Percentiles rank a stretch among this genome's conserved stretches.
Conservation (phyloP, 352 stramenopile genomes). For the Phytopythium boreale region DNA sequence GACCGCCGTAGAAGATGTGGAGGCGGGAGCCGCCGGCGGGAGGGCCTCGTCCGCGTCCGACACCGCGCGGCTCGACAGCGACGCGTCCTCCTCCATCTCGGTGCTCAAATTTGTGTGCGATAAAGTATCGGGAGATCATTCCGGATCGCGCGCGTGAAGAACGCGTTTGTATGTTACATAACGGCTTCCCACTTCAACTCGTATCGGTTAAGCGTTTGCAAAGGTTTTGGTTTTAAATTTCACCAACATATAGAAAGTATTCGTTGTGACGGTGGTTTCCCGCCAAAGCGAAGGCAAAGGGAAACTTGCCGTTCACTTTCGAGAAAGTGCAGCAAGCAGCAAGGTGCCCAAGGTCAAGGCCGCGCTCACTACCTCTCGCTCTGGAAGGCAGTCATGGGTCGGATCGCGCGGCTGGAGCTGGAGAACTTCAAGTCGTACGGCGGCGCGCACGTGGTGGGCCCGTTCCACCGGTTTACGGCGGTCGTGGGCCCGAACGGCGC, state of each 20-base stretch:
- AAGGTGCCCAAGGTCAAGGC: neutral
- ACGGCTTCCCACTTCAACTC: neutral
- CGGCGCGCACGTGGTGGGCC: slow-evolving; percentile 91
- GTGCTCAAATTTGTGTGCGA: neutral
- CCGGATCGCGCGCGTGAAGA: neutral
- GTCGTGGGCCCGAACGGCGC: slow-evolving; percentile 98
- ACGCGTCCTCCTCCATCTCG: neutral
- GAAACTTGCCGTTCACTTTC: too few species aligned
- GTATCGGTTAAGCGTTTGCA: neutral
- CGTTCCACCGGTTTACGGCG: slow-evolving; percentile 97
- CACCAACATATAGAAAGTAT: too few species aligned
- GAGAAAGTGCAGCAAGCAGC: neutral
- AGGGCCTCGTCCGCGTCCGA: neutral
- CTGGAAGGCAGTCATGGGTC: slow-evolving; percentile 55
- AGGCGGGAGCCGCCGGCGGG: neutral
- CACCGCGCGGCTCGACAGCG: neutral
- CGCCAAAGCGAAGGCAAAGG: too few species aligned
- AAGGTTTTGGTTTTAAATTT: too few species aligned
- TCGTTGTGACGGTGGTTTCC: too few species aligned
- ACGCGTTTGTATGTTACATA: neutral
- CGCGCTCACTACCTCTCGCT: too few species aligned
- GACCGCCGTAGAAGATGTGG: slow-evolving; percentile 8
- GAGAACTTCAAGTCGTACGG: slow-evolving; percentile 99
- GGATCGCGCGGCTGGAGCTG: slow-evolving; percentile 93
- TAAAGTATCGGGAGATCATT: neutral